Evolutionary conservation across 108 stramenopile species (phyloP), one percentile per base, ranked within the genome.

Genomic region (Fistulifera pelliculosa): DNA sequence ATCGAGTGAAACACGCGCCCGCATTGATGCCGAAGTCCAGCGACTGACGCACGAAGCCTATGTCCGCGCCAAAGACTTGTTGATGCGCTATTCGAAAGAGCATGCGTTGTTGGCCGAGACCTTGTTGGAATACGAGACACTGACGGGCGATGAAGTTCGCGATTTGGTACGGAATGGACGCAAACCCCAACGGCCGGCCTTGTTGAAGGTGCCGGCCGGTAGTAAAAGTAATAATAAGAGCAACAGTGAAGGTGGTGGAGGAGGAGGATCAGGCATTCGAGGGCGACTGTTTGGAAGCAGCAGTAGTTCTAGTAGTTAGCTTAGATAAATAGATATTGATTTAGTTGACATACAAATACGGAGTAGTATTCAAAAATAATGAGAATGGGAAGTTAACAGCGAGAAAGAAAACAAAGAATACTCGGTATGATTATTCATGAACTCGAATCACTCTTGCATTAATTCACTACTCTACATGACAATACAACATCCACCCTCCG

Each of bases 141-240:
- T 98, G 48, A 95, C 94, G 2, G 98, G 96, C 14, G 85, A 89
- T 27, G 98, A 98, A 68, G 88, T 96, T 24, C 61, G 92, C 38
- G 86, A 85, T 24, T 43, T 98, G 50, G 66, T 94, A 10, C 58
- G 74, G 6, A 77, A 85, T 19, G 79, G 79, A 2, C 73, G 69
- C 31, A 89, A 85, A 58, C 87, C 92, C 1, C 74, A 76, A n/a
- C 62, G 91, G 50, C 74, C 85, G 17, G 77, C 77, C 10, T 77
- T 88, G 19, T 89, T 89, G 51, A 80, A 69, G 26, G 58, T 68
- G 1, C 75, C 68, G 14, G 85, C 87, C 39, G 71, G 66, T 16
- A 52, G 81, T 45, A 81, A 81, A 7, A 71, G 83, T 54, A 61
- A 56, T 44, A 52, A 43, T 15, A 47, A 38, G 10, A 58, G 50